Evolutionary conservation across 768 basidiomycete genomes (phyloP).

Genomic region (Pleurotus djamor): DNA sequence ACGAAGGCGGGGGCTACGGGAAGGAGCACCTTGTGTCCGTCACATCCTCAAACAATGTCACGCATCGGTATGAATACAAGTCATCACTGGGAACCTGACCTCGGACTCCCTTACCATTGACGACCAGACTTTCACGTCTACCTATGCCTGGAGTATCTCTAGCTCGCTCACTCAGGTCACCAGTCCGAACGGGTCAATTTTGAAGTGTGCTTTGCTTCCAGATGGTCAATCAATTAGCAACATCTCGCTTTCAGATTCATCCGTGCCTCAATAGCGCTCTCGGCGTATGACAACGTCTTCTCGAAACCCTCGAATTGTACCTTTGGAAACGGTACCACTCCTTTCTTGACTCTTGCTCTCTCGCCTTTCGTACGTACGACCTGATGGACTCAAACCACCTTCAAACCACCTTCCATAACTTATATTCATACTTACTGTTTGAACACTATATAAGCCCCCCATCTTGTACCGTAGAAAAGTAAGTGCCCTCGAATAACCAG

Average conservation of each 20-base stretch:
- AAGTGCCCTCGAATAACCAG: too few relatives aligned
- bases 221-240: neutral
- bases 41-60: neutral
- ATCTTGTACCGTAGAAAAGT: too few relatives aligned
- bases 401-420: too few relatives aligned
- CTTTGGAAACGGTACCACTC: neutral
- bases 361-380: too few relatives aligned
- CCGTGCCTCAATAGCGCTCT: neutral
- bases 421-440: too few relatives aligned
- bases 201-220: neutral
- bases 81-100: neutral
- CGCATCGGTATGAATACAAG: neutral
- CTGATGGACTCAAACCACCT: too few relatives aligned
- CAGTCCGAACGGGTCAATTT: neutral
- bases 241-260: neutral
- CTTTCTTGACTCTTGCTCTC: too few relatives aligned
- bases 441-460: too few relatives aligned
- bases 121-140: neutral
- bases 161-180: neutral
- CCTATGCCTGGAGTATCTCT: neutral
- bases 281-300: neutral
- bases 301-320: neutral
- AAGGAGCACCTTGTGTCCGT: slow-evolving; percentile 1
- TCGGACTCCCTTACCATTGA: neutral
- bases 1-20: neutral